Evolutionary conservation across 306 rosid species (phyloP).

Genomic region (Malus domestica): ASM211411v1 NC_041797.1:6705001-6705500

Average conservation of each 20-base stretch:
- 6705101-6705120: slow-evolving; percentile 41
- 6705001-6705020: slow-evolving; percentile 31
- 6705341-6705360: too few species aligned
- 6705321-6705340: too few species aligned
- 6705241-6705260: not conserved
- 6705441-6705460: too few species aligned
- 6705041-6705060: slow-evolving; percentile 39
- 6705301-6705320: too few species aligned
- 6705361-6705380: too few species aligned
- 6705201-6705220: slow-evolving; percentile 15
- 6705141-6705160: not conserved
- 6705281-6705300: not conserved
- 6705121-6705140: not conserved
- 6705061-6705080: slow-evolving; percentile 36
- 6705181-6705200: slow-evolving; percentile 6
- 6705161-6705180: not conserved
- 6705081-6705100: slow-evolving; percentile 26
- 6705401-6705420: too few species aligned
- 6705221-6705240: slow-evolving; percentile 8
- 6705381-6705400: too few species aligned
- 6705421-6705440: too few species aligned
- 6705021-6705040: slow-evolving; percentile 26
- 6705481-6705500: too few species aligned
- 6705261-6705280: not conserved
- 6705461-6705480: too few species aligned